These are phyloP conservation scores for Hansenula anomala DNA, from an alignment of 1,139 yeast species.

Conservation along the genomic window DNA sequence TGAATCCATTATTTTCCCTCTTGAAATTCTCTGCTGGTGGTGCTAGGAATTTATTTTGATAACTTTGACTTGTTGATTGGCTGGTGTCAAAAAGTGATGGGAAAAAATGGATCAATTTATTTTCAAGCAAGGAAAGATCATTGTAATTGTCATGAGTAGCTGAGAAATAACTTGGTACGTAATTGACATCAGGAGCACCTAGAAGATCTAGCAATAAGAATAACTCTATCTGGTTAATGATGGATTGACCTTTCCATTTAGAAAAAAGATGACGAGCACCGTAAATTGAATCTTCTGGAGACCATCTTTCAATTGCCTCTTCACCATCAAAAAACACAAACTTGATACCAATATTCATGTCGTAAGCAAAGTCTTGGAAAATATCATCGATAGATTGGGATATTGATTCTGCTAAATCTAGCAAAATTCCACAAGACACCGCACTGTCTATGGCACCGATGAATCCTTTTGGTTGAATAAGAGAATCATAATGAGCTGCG, in stretches of 20 bases:
- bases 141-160: slow-evolving; percentile 35
- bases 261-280: slow-evolving; percentile 48
- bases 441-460: slow-evolving; percentile 58
- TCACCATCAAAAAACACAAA: slow-evolving; percentile 56
- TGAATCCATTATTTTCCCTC: slow-evolving; percentile 23
- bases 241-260: slow-evolving; percentile 28
- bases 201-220: slow-evolving; percentile 46
- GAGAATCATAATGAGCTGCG: slow-evolving; percentile 54
- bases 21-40: slow-evolving; percentile 13
- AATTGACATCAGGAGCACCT: slow-evolving; percentile 32
- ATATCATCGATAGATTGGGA: slow-evolving; percentile 21
- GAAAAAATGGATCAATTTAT: slow-evolving; percentile 9
- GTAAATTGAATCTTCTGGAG: slow-evolving; percentile 45
- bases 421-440: slow-evolving; percentile 47
- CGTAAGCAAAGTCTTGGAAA: slow-evolving; percentile 14
- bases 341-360: slow-evolving; percentile 34
- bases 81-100: slow-evolving; percentile 6
- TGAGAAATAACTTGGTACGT: slow-evolving; percentile 42
- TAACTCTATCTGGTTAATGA: slow-evolving; percentile 29
- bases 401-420: slow-evolving; percentile 37
- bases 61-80: too few species aligned
- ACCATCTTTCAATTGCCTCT: slow-evolving; percentile 49
- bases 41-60: slow-evolving; percentile 15
- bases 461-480: slow-evolving; percentile 44
- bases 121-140: slow-evolving; percentile 29